Base-by-base conservation (phyloP, 208 protist genomes). In the Naegleria fowleri region DNA sequence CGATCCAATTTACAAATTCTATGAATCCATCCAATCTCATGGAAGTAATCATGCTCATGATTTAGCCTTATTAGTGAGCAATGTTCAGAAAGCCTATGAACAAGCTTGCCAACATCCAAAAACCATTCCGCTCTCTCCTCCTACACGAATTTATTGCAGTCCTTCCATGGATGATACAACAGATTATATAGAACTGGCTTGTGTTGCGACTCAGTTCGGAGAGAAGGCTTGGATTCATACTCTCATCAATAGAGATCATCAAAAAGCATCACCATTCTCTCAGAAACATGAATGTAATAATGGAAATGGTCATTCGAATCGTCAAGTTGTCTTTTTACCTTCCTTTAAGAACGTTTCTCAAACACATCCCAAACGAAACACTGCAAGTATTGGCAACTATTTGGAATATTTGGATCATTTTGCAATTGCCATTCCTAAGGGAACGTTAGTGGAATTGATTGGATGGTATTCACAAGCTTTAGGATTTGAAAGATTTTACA, bases 361-460 rank as follows among this genome's bases (percentile, higher is more conserved):
- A 87, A 29, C 48, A 55, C 11, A 16, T 19, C 9, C 13, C 5
- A 13, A 9, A 51, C 36, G 15, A 86, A 25, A 19, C 19, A 11
- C 3, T 0, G 0, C 16, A 4, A 16, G 13, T 4, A 16, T 25
- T 43, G 83, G 38, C 40, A 9, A 22, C 3, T 16, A 29, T 87
- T 33, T 88, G 22, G 41, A 88, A 39, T 36, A 76, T 19, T 19
- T 90, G 19, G 88, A 90, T 39, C 88, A 90, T 76, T 33, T 76
- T n/a, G 88, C 88, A 59, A 39, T 59, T 76, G 88, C 88, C 7
- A 76, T 90, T n/a, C 36, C 48, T 29, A 86, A 84, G 22, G 88
- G 40, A n/a, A 59, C 51, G 0, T 29, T 90, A 4, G 38, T 39
- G 0, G n/a, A 48, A 7, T 43, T 67, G 4, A 38, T 58, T 38